These are phyloP conservation scores for Phoma sp. DNA, from an alignment of 2,329 filamentous ascomycete genomes.

Conservation along the genomic window DNA sequence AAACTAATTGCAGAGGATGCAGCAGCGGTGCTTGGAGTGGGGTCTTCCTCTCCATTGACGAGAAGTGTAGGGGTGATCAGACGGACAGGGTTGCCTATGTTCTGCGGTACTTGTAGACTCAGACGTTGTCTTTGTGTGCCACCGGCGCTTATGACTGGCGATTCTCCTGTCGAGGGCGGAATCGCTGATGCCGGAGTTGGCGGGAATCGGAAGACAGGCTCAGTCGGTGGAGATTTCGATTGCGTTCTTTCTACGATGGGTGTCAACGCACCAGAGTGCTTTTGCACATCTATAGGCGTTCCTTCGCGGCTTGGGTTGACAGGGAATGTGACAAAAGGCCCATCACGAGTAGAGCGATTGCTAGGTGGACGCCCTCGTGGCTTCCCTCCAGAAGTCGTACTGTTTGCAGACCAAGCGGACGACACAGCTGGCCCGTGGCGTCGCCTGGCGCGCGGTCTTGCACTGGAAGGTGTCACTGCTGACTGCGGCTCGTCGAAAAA, in stretches of 20 bases:
- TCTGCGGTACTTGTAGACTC: constrained; percentile 68
- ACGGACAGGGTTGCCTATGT: constrained; percentile 65
- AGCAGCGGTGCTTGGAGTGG: constrained; percentile 30
- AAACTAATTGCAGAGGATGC: constrained; percentile 33
- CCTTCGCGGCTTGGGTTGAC: constrained; percentile 61
- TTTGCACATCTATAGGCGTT: constrained; percentile 53
- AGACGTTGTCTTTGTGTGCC: constrained; percentile 51
- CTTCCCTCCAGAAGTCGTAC: constrained; percentile 69
- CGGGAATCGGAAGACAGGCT: constrained; percentile 47
- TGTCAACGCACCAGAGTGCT: constrained; percentile 50
- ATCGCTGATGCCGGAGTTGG: constrained; percentile 48
- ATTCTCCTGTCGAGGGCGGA: constrained; percentile 15
- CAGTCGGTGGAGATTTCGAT: constrained; percentile 44
- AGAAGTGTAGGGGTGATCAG: constrained; percentile 65
- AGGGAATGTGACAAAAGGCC: constrained; percentile 73
- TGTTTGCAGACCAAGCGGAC: constrained; percentile 81
- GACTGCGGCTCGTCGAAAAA: constrained; percentile 70
- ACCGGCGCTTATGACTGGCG: constrained; percentile 16
- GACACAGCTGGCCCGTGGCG: constrained; percentile 87
- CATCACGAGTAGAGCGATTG: constrained; percentile 69
- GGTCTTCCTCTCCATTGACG: constrained; percentile 57
- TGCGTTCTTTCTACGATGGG: constrained; percentile 54
- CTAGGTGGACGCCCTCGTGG: constrained; percentile 80
- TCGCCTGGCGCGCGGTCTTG: constrained; percentile 59
- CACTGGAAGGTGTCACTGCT: constrained; percentile 69